Percentiles rank a stretch among this genome's conserved stretches.
Evolutionary conservation across 495 filamentous ascomycete species (phyloP).

Genomic region (Penicillium flavigenum): DNA sequence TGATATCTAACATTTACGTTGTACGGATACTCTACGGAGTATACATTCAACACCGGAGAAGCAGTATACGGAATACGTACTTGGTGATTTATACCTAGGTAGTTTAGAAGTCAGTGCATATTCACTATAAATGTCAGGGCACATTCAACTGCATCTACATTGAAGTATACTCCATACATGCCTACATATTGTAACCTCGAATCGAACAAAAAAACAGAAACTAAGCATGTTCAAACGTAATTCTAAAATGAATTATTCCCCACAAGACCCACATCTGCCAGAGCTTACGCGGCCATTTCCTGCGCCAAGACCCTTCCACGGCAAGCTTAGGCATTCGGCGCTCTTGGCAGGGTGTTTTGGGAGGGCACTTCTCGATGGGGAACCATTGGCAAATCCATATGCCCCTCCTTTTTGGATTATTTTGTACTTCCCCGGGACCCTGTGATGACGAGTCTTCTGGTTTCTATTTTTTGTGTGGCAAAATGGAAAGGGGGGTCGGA

Average conservation of each 20-base stretch:
- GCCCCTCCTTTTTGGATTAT: constrained; percentile 11
- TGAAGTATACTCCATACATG: too few relatives aligned
- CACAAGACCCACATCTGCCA: constrained; percentile 19
- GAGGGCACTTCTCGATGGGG: neutral
- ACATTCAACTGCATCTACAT: neutral
- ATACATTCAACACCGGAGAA: neutral
- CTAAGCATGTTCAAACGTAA: too few relatives aligned
- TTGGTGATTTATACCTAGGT: neutral
- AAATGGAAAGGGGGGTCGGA: constrained; percentile 4
- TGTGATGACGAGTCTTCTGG: constrained; percentile 9
- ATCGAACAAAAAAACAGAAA: too few relatives aligned
- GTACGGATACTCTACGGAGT: neutral
- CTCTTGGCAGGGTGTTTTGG: constrained; percentile 19
- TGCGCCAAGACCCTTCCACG: constrained; percentile 26
- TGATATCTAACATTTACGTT: neutral
- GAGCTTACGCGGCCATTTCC: constrained; percentile 33
- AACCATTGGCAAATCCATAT: neutral
- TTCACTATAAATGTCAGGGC: neutral
- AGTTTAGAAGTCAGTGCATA: neutral
- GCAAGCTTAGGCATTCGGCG: constrained; percentile 36
- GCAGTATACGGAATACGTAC: neutral
- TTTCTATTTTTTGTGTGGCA: constrained; percentile 15
- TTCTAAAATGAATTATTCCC: neutral
- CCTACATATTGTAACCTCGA: too few relatives aligned
- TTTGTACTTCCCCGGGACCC: neutral